A percentile compares a stretch with the other conserved stretches of the same genome.
phyloP scores from a whole-genome alignment of 1,139 yeast genomes.

The Spathaspora sp. region DNA sequence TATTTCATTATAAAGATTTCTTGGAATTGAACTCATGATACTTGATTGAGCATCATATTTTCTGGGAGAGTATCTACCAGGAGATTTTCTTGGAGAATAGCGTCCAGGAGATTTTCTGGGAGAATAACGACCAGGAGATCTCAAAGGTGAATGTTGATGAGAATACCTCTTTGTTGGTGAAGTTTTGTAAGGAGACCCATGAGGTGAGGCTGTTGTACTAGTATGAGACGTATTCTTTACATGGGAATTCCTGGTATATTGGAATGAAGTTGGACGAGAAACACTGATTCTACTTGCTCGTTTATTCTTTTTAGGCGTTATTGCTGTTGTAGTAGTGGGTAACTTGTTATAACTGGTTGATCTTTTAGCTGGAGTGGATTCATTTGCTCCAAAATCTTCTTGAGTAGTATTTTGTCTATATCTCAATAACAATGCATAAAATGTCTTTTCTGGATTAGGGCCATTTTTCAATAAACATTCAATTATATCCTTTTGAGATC shows the following conservation, averaged over 20 bases:
- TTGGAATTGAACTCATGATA: constrained; percentile 25
- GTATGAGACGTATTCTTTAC: constrained; percentile 11
- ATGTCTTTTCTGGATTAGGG: constrained; percentile 70
- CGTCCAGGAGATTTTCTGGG: constrained; percentile 18
- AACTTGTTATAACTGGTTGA: constrained; percentile 18
- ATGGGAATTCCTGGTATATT: constrained; percentile 30
- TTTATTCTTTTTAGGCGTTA: constrained; percentile 37
- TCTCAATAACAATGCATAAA: constrained; percentile 63
- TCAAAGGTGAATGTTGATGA: neutral
- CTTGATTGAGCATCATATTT: constrained; percentile 9
- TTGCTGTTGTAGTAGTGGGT: constrained; percentile 16
- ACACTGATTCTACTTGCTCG: constrained; percentile 54
- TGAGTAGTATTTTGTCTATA: constrained; percentile 46
- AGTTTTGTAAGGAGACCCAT: constrained; percentile 27
- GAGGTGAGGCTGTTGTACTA: constrained; percentile 25
- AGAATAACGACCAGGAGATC: too few species aligned
- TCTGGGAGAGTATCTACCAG: constrained; percentile 23
- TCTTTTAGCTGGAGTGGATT: constrained; percentile 16
- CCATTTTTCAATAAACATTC: constrained; percentile 54
- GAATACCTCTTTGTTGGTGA: constrained; percentile 18
- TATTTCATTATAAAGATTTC: constrained; percentile 49
- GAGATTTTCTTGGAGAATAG: constrained; percentile 13
- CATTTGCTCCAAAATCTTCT: constrained; percentile 21
- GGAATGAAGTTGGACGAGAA: constrained; percentile 59
- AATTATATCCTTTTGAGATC: constrained; percentile 57